Evolutionary conservation across 495 filamentous ascomycete species (phyloP).

Genomic region (Neurospora sp.): DNA sequence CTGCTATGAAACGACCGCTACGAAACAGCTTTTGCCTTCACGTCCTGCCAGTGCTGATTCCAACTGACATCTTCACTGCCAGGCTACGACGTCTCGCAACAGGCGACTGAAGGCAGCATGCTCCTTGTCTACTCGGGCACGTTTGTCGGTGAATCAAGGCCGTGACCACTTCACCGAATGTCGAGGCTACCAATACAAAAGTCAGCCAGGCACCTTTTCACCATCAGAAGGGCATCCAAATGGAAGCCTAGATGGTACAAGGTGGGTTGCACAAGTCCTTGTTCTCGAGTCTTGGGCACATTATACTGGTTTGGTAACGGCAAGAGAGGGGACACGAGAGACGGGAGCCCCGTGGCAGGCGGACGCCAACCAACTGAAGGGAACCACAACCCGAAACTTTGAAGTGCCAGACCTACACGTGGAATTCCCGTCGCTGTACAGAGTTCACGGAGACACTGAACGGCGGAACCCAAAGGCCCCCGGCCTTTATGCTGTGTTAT

Average conservation of each 20-base stretch:
- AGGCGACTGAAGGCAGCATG: neutral
- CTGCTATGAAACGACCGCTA: neutral
- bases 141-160: neutral
- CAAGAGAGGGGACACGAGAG: neutral
- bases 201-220: neutral
- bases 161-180: neutral
- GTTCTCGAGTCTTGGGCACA: neutral
- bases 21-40: neutral
- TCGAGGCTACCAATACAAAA: neutral
- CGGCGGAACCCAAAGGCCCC: too few relatives aligned
- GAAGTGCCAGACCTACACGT: neutral
- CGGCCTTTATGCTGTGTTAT: neutral
- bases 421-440: neutral
- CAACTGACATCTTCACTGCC: neutral
- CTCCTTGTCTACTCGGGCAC: neutral
- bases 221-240: neutral
- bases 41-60: neutral
- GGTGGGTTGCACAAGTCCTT: neutral
- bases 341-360: neutral
- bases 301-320: too few relatives aligned
- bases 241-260: neutral
- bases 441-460: neutral
- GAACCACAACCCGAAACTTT: neutral
- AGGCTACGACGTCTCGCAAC: neutral
- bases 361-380: neutral